Evolutionary conservation across 495 filamentous ascomycete species (phyloP), one percentile per base, ranked within the genome.

Genomic region (Entonaema liquescens): DNA sequence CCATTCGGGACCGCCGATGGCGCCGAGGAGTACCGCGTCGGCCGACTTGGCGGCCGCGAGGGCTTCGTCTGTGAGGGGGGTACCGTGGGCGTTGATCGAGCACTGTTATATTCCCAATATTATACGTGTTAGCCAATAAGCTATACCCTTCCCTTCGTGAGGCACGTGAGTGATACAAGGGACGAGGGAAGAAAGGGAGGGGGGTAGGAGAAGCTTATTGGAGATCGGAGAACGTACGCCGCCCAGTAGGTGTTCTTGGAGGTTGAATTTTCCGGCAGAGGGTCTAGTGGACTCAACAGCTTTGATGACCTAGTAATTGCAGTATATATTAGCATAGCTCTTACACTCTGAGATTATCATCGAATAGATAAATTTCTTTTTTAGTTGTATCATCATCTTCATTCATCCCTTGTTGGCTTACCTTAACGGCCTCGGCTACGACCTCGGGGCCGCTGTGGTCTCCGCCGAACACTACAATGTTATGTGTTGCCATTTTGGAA

Each of bases 1-100:
- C 93, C 96, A 99, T 95, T 99, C 91, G 11, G 95, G 95, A 42
- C 95, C 95, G 72, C 95, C 95, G 75, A 99, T 97, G 65, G 95
- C 95, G 61, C 95, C 95, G 33, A 99, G 88, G 62, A 99, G 87
- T 59, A 98, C 90, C 33, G 95, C 95, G 78, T 98, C 93, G 58
- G 96, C 94, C 49, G 86, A 83, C 83, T 97, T 96, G 67, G 94
- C 95, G 12, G 94, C 95, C 8, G 80, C 79, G 68, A 99, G 90
- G 67, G 95, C 94, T 70, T 90, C 88, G 65, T 94, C 92, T 44
- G 95, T 95, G 60, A 98, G 84, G 17, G 95, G 89, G 7, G 82
- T 83, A 60, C 90, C 90, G 71, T 89, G 90, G 8, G 88, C 89
- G 74, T 97, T 91, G 79, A 99, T 99, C 40, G 95, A 98, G 77